Conservation (phyloP, 495 filamentous ascomycete species). For the Echria macrotheca region DNA sequence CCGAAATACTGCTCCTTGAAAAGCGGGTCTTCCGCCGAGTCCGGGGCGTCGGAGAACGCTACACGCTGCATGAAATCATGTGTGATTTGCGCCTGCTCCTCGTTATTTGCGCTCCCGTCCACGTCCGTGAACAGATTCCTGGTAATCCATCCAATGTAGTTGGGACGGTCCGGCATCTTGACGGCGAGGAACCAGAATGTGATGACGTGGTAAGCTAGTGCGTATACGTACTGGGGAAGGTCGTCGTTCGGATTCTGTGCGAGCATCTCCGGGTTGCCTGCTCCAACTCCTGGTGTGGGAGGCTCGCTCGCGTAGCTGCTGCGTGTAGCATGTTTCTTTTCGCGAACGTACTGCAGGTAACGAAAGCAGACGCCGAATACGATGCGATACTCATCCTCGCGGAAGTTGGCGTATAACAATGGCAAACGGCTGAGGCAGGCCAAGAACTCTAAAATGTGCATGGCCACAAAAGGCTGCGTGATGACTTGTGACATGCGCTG, state of each 20-base stretch:
- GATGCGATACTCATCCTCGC: conserved; percentile 80
- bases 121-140: conserved; percentile 74
- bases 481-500: conserved; percentile 93
- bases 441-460: conserved; percentile 92
- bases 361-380: conserved; percentile 93
- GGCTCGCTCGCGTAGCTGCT: conserved; percentile 28
- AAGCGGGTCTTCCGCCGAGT: conserved; percentile 59
- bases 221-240: conserved; percentile 85
- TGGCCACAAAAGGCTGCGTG: conserved; percentile 80
- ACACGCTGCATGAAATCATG: conserved; percentile 95
- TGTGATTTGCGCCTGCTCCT: conserved; percentile 89
- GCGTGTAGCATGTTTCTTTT: conserved; percentile 41
- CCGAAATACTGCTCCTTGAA: conserved; percentile 60
- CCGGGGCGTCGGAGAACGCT: conserved; percentile 76
- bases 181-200: conserved; percentile 93
- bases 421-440: conserved; percentile 79
- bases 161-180: conserved; percentile 73
- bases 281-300: conserved; percentile 25
- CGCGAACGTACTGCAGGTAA: conserved; percentile 68
- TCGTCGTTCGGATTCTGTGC: conserved; percentile 49
- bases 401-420: conserved; percentile 78
- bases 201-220: conserved; percentile 89
- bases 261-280: conserved; percentile 10
- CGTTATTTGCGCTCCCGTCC: conserved; percentile 66
- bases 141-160: conserved; percentile 87